Base-by-base conservation (phyloP, 108 stramenopile species). In the Cyclotella sp. region DNA sequence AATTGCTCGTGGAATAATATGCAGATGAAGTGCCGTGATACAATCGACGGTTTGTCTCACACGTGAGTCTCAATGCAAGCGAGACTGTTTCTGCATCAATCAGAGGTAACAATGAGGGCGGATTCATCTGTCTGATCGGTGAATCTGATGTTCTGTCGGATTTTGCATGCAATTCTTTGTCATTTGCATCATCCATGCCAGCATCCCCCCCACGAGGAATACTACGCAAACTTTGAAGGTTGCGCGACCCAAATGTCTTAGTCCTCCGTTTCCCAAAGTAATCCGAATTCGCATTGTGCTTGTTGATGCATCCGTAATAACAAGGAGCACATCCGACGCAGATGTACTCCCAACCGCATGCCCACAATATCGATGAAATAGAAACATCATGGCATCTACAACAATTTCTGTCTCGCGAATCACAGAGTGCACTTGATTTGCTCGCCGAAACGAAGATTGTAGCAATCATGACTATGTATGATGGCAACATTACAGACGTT, bases 31-130 rank as follows among this genome's bases (percentile, higher is more conserved):
- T 74, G 8, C 73, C 79, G 28, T 29, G 72, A 52, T 73, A 57
- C 27, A 80, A 69, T 7, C 73, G 70, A 45, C 72, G 63, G 64
- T 80, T 80, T 10, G 79, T 80, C 72, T 80, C 79, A 61, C 79
- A 74, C 14, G 79, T 74, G 41, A 80, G 72, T 27, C 79, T 73
- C 53, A 80, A 55, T 63, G 79, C 79, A 26, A 80, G 67, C n/a
- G 72, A 68, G 10, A 70, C 72, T 39, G 79, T 53, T 63, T 53
- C 64, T 63, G 61, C 62, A 63, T 80, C 79, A 63, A 80, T 80
- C 27, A 80, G 51, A 21, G 72, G 68, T 57, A 51, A 30, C 21
- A 59, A 70, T 45, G 54, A 51, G n/a, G 14, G 45, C 0, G 13
- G 4, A 27, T 28, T 58, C 57, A 18, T 45, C 39, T 62, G 64